Percentiles rank a stretch among this genome's conserved stretches.
These are phyloP conservation scores for Pythium inflatum DNA, from an alignment of 352 stramenopile genomes.

Conservation along the genomic window DNA sequence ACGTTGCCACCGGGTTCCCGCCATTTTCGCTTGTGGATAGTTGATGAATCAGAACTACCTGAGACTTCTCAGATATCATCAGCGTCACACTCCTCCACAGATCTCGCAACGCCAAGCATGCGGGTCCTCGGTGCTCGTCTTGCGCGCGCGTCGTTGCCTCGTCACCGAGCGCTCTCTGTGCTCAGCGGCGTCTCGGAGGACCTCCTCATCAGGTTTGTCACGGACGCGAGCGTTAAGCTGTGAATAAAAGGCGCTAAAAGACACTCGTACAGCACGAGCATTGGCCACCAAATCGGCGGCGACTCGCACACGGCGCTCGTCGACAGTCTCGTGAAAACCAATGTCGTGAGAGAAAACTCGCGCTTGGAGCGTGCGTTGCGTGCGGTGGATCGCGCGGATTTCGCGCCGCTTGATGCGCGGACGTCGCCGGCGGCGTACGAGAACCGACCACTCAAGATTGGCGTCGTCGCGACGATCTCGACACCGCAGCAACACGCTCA, in stretches of 20 bases:
- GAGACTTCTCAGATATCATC: constrained; percentile 11
- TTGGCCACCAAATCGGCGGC: constrained; percentile 82
- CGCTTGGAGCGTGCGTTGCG: constrained; percentile 68
- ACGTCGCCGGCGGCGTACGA: constrained; percentile 52
- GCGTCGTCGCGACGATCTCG: constrained; percentile 80
- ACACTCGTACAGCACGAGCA: constrained; percentile 55
- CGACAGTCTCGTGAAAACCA: constrained; percentile 77
- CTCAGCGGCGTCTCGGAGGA: constrained; percentile 80
- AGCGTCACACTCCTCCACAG: background rate
- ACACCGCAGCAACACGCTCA: constrained; percentile 86
- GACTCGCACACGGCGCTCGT: constrained; percentile 68
- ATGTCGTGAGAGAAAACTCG: constrained; percentile 59
- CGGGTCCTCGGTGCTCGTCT: background rate
- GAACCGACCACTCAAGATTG: constrained; percentile 81
- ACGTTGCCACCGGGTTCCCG: constrained; percentile 8
- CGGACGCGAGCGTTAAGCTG: background rate
- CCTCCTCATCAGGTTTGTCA: constrained; percentile 67
- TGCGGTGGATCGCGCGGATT: constrained; percentile 66
- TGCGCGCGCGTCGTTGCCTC: background rate
- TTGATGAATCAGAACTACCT: constrained; percentile 19
- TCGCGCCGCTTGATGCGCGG: constrained; percentile 45
- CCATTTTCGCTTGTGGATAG: constrained; percentile 1
- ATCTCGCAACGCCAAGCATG: constrained; percentile 4
- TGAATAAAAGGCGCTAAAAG: background rate
- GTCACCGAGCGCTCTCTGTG: constrained; percentile 52